Evolutionary conservation across 2,329 filamentous ascomycete species (phyloP).

Genomic region (Pseudogymnoascus sp.): DNA sequence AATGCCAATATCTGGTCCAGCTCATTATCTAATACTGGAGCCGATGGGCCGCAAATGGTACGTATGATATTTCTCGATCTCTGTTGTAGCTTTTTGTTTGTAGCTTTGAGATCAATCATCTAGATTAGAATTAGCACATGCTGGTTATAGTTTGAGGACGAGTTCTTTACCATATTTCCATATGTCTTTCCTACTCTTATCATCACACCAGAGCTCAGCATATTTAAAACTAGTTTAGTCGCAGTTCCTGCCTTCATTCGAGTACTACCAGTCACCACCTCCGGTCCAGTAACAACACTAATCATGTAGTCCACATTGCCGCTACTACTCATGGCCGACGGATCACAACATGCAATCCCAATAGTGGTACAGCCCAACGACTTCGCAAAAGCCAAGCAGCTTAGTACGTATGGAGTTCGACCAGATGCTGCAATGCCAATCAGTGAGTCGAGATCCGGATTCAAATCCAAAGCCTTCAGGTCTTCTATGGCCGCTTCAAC

Average conservation of each 20-base stretch:
- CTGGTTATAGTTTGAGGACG: neutral
- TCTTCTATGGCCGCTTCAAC: conserved; percentile 25
- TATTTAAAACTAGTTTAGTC: conserved; percentile 38
- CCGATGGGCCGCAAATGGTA: conserved; percentile 20
- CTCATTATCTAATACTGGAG: conserved; percentile 19
- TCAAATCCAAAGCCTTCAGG: conserved; percentile 25
- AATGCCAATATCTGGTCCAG: conserved; percentile 25
- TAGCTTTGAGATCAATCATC: conserved; percentile 33
- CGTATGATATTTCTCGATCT: conserved; percentile 30
- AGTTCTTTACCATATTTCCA: conserved; percentile 31
- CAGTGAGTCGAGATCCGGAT: conserved; percentile 30
- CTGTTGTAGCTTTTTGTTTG: conserved; percentile 33
- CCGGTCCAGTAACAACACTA: conserved; percentile 34
- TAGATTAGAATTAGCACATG: conserved; percentile 10
- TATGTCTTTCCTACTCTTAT: conserved; percentile 36
- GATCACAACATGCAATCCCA: conserved; percentile 33
- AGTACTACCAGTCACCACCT: conserved; percentile 39
- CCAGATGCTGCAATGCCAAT: conserved; percentile 38
- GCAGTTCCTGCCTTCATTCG: conserved; percentile 39
- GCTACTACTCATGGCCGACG: conserved; percentile 21
- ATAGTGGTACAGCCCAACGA: conserved; percentile 31
- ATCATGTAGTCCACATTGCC: conserved; percentile 30
- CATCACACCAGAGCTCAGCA: conserved; percentile 37
- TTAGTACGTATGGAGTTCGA: conserved; percentile 36
- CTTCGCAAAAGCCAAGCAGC: conserved; percentile 31